Evolutionary conservation across 2,329 filamentous ascomycete genomes (phyloP), one percentile per base, ranked within the genome.

Genomic region (Ceratocystis albifundus): DNA sequence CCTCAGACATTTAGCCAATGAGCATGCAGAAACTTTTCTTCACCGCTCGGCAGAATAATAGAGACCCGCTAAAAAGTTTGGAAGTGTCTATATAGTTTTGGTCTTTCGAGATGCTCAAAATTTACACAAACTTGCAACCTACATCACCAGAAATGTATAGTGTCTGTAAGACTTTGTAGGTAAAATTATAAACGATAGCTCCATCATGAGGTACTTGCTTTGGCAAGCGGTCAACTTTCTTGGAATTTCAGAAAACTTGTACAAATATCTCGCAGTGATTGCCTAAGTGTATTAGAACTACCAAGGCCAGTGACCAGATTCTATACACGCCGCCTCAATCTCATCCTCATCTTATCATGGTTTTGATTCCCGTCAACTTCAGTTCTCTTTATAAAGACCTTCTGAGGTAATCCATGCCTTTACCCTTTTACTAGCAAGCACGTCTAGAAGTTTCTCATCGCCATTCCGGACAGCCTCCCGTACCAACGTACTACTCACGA

Each of bases 401-500:
- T 84, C 77, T 10, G 76, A 74, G 68, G 80, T 73, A 32, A 91
- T 79, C 82, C 84, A 89, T 25, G 73, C 75, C 61, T 75, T 76
- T 0, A 91, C 82, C 1, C 79, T 78, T 1, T 74, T 73, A 0
- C 82, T 83, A 44, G 89, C 85, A 69, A 89, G 71, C 65, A 72
- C 71, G 20, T 72, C 72, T 63, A 90, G 74, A 65, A 71, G 74
- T 2, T 75, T 75, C 77, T 75, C 80, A 55, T 82, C 78, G 10
- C 74, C 72, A 4, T 70, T 15, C n/a, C 22, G 22, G 15, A 62
- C 68, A 20, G 57, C 63, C 45, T 41, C 65, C 63, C 88, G 79
- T 57, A 87, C 86, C 70, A 77, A 80, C 5, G 89, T 90, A 69
- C 82, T 85, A 69, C 82, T 85, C 48, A 84, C 77, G 25, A 57